phyloP scores from a whole-genome alignment of 306 rosid species.

The Citrullus amarus region DNA sequence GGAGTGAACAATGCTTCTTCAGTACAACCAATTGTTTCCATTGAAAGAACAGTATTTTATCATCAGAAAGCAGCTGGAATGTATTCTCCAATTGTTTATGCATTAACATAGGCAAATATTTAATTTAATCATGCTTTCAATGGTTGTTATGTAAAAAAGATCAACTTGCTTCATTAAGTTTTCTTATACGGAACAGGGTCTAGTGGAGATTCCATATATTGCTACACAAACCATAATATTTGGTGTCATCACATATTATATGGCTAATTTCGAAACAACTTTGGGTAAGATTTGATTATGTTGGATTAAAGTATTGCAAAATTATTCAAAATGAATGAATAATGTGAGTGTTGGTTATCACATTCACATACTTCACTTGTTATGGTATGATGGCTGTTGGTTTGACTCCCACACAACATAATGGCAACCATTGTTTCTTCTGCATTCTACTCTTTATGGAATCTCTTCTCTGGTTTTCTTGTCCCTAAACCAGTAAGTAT shows the following conservation, averaged over 20 bases:
- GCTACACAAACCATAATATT: slow-evolving; percentile 53
- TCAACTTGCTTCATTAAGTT: too few species aligned
- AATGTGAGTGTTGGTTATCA: neutral
- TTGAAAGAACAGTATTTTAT: slow-evolving; percentile 82
- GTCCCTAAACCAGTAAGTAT: slow-evolving; percentile 65
- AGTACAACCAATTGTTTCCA: slow-evolving; percentile 84
- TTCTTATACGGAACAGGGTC: slow-evolving; percentile 30
- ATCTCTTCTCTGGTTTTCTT: slow-evolving; percentile 89
- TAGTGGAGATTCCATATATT: slow-evolving; percentile 70
- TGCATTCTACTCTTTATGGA: slow-evolving; percentile 88
- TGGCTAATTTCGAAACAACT: slow-evolving; percentile 62
- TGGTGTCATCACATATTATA: slow-evolving; percentile 63
- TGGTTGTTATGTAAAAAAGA: too few species aligned
- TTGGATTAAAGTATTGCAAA: too few species aligned
- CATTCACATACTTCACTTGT: slow-evolving; percentile 86
- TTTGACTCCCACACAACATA: slow-evolving; percentile 61
- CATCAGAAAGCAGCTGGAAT: slow-evolving; percentile 85
- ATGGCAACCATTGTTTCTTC: slow-evolving; percentile 76
- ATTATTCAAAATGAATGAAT: too few species aligned
- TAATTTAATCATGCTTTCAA: too few species aligned
- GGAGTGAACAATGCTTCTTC: slow-evolving; percentile 79
- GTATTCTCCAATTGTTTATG: slow-evolving; percentile 78
- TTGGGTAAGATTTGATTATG: slow-evolving; percentile 23
- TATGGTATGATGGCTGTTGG: slow-evolving; percentile 97
- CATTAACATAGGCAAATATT: slow-evolving; percentile 48